Conservation (phyloP, 345 rosid species). For the Bretschneidera sinensis region DNA sequence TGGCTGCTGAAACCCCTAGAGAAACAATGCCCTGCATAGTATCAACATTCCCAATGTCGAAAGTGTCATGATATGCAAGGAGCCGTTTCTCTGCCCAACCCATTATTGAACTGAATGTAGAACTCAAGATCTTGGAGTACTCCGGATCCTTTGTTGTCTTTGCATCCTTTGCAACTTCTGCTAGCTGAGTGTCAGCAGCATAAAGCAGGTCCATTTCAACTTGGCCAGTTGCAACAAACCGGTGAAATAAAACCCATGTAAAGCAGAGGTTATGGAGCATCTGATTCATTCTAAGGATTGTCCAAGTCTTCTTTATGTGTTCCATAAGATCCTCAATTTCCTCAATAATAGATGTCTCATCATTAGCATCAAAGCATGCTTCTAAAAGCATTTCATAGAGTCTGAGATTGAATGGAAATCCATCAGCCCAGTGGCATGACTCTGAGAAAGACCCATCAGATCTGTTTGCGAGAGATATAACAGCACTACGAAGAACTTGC, state of each 20-base stretch:
- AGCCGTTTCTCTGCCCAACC: constrained; percentile 98
- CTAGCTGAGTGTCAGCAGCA: constrained; percentile 72
- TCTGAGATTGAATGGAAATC: constrained; percentile 77
- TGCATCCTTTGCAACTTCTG: constrained; percentile 92
- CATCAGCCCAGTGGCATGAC: constrained; percentile 97
- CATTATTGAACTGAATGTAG: constrained; percentile 73
- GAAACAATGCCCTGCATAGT: constrained; percentile 87
- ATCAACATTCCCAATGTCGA: constrained; percentile 56
- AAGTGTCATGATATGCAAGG: constrained; percentile 95
- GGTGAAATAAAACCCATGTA: constrained; percentile 87
- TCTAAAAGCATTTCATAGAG: constrained; percentile 84
- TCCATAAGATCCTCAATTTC: constrained; percentile 96
- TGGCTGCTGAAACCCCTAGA: constrained; percentile 83
- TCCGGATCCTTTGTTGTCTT: constrained; percentile 84
- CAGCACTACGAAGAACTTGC: constrained; percentile 90
- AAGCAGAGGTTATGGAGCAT: constrained; percentile 82
- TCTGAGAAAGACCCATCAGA: constrained; percentile 82
- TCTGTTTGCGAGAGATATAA: constrained; percentile 73
- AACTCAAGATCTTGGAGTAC: constrained; percentile 75
- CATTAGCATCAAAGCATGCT: constrained; percentile 76
- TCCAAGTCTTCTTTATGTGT: constrained; percentile 96
- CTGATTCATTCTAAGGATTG: constrained; percentile 79
- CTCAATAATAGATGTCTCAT: constrained; percentile 65
- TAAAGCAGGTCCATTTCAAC: constrained; percentile 72
- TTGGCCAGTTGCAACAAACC: constrained; percentile 78